Evolutionary conservation across 2,329 filamentous ascomycete species (phyloP).

Genomic region (Exophiala phaeomuriformis): DNA sequence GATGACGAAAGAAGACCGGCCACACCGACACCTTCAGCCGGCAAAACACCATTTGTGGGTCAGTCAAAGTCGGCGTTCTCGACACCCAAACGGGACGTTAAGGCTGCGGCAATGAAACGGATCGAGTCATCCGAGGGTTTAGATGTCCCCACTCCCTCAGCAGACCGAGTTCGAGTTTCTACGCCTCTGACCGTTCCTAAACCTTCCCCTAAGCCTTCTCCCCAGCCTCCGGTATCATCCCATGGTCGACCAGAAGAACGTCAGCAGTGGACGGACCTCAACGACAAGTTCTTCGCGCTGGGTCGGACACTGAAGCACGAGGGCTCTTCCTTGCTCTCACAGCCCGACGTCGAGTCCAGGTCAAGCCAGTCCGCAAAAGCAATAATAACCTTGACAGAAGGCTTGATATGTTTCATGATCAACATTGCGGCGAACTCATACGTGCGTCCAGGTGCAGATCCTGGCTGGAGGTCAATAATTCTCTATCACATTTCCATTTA

Average conservation of each 20-base stretch:
- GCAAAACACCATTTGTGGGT: slow-evolving; percentile 31
- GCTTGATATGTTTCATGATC: slow-evolving; percentile 43
- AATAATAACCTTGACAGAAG: slow-evolving; percentile 33
- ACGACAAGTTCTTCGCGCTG: slow-evolving; percentile 37
- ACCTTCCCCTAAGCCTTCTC: slow-evolving; percentile 23
- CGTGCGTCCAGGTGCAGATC: slow-evolving; percentile 33
- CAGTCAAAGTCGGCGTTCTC: slow-evolving; percentile 29
- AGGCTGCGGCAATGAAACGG: slow-evolving; percentile 34
- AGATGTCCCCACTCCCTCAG: slow-evolving; percentile 37
- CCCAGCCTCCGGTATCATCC: slow-evolving; percentile 24
- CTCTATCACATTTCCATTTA: slow-evolving; percentile 42
- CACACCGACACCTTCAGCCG: slow-evolving; percentile 33
- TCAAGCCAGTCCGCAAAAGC: slow-evolving; percentile 16
- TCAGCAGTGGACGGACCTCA: slow-evolving; percentile 39
- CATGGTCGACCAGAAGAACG: slow-evolving; percentile 31
- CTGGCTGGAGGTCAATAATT: slow-evolving; percentile 43
- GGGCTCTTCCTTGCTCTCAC: slow-evolving; percentile 27
- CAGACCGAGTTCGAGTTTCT: slow-evolving; percentile 25
- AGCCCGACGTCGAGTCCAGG: slow-evolving; percentile 32
- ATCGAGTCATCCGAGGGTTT: slow-evolving; percentile 33
- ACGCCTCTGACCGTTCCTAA: slow-evolving; percentile 27
- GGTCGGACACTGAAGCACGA: slow-evolving; percentile 43
- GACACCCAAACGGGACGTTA: slow-evolving; percentile 41
- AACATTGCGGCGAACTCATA: slow-evolving; percentile 41
- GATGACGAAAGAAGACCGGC: slow-evolving; percentile 30